Conservation (phyloP, 495 filamentous ascomycete species). For the Amniculicola lignicola region DNA sequence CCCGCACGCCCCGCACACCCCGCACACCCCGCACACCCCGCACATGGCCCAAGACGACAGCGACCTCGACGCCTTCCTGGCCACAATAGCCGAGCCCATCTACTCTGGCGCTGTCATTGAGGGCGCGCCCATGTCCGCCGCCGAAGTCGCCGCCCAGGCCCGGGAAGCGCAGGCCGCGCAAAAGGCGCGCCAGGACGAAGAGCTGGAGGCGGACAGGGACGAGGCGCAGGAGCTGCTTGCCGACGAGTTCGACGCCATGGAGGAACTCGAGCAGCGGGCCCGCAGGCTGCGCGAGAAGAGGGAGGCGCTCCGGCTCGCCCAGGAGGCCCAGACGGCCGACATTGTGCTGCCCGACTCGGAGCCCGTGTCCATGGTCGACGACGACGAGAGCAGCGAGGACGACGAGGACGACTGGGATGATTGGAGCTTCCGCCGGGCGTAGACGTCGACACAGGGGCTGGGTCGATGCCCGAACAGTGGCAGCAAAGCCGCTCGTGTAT, state of each 20-base stretch:
- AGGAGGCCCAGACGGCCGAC: slow-evolving; percentile 46
- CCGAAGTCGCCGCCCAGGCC: slow-evolving; percentile 67
- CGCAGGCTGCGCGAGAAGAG: slow-evolving; percentile 68
- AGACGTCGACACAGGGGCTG: no score
- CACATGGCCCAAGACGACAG: neutral
- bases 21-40: neutral
- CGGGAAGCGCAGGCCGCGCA: slow-evolving; percentile 53
- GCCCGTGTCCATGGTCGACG: slow-evolving; percentile 37
- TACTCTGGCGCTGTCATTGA: slow-evolving; percentile 59
- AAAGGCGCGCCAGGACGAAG: slow-evolving; percentile 56
- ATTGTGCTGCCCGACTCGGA: slow-evolving; percentile 45
- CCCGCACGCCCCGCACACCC: neutral
- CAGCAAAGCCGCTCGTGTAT: no score
- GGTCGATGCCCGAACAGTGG: no score
- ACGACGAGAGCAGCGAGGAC: slow-evolving; percentile 54
- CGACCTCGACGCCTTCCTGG: slow-evolving; percentile 18
- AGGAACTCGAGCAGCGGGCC: slow-evolving; percentile 78
- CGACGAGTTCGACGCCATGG: slow-evolving; percentile 94
- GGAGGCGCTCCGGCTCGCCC: slow-evolving; percentile 58
- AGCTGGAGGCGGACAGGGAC: slow-evolving; percentile 78
- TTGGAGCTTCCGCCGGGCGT: slow-evolving; percentile 55
- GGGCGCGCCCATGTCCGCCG: slow-evolving; percentile 65
- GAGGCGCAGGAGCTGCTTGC: slow-evolving; percentile 77
- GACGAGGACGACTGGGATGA: slow-evolving; percentile 66
- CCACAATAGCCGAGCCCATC: slow-evolving; percentile 61